Evolutionary conservation across 768 basidiomycete genomes (phyloP).

Genomic region (Suillus spraguei): DNA sequence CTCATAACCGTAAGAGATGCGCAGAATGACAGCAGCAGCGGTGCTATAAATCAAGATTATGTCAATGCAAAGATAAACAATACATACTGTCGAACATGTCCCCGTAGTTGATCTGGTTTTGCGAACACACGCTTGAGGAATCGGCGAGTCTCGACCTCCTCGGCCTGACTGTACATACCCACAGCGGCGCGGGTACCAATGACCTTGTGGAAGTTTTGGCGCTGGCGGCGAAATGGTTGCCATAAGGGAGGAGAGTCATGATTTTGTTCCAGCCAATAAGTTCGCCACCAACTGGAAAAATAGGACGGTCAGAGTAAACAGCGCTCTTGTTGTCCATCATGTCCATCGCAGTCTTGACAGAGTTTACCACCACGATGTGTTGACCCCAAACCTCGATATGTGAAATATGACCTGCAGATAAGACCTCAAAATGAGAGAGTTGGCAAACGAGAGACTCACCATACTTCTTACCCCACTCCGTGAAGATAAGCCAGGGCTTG

Average conservation of each 20-base stretch:
- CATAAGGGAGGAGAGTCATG: constrained; percentile 42
- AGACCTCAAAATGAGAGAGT: neutral
- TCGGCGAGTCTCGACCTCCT: constrained; percentile 43
- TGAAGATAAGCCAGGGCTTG: constrained; percentile 48
- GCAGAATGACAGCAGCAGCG: constrained; percentile 55
- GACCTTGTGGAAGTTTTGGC: constrained; percentile 42
- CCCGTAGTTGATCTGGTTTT: constrained; percentile 37
- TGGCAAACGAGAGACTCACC: constrained; percentile 27
- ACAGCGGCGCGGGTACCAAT: constrained; percentile 44
- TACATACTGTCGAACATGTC: constrained; percentile 44
- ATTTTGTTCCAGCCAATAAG: constrained; percentile 35
- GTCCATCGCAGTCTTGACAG: constrained; percentile 50
- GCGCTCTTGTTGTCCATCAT: constrained; percentile 68
- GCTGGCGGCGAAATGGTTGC: constrained; percentile 44
- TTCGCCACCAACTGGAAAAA: constrained; percentile 41
- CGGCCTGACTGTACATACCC: constrained; percentile 33
- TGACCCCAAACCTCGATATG: constrained; percentile 64
- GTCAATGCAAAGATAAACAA: neutral
- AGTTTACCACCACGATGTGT: constrained; percentile 57
- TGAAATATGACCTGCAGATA: constrained; percentile 54
- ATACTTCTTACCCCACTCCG: constrained; percentile 47
- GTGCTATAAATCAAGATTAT: constrained; percentile 33
- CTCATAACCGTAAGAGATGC: constrained; percentile 57
- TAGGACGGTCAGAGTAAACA: constrained; percentile 66
- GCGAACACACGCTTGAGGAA: constrained; percentile 44